These are phyloP conservation scores for Populus euphratica DNA, from an alignment of 345 rosid species.

Conservation along the genomic window DNA sequence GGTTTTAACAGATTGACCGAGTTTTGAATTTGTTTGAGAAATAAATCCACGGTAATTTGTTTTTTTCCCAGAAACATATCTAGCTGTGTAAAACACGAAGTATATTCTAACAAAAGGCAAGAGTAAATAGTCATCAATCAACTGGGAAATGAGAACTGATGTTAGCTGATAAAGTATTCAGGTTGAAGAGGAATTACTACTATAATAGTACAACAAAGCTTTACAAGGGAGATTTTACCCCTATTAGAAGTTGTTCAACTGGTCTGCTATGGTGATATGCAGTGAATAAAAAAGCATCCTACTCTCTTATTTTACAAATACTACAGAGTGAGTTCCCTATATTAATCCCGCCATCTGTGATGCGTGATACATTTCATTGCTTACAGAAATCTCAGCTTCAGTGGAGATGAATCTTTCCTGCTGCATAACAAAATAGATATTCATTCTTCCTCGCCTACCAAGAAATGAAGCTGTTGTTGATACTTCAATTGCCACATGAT, in stretches of 20 bases:
- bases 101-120: background rate
- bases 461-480: background rate
- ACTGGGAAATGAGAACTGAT: background rate
- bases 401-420: background rate
- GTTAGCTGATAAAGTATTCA: background rate
- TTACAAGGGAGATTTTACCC: conserved; percentile 23
- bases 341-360: conserved; percentile 14
- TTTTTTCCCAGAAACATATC: too few relatives aligned
- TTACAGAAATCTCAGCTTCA: conserved; percentile 21
- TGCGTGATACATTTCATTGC: conserved; percentile 19
- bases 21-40: too few relatives aligned
- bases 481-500: background rate
- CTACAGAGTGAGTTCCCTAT: background rate
- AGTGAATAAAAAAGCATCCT: conserved; percentile 11
- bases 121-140: background rate
- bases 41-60: too few relatives aligned
- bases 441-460: conserved; percentile 10
- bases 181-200: background rate
- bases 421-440: background rate
- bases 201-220: conserved; percentile 25
- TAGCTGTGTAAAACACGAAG: too few relatives aligned
- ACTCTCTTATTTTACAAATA: conserved; percentile 28
- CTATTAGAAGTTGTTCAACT: conserved; percentile 6
- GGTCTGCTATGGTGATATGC: background rate
- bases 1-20: too few relatives aligned